phyloP scores from a whole-genome alignment of 768 basidiomycete species.

The Naematelia encephala region DNA sequence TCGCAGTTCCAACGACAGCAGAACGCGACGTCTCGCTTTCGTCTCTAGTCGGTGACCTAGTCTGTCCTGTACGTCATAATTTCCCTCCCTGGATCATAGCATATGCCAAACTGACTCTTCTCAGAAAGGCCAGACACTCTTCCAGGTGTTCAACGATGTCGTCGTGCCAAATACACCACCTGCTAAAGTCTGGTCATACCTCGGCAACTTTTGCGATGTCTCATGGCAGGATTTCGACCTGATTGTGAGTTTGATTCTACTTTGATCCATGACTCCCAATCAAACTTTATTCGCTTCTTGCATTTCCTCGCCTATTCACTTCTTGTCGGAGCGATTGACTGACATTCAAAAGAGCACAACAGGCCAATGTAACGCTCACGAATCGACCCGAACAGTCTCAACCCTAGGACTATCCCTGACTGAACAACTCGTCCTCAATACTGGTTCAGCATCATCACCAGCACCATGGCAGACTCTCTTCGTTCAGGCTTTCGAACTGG shows the following conservation, averaged over 20 bases:
- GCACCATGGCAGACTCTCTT: slow-evolving; percentile 14
- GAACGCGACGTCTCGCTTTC: neutral
- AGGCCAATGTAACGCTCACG: slow-evolving; percentile 14
- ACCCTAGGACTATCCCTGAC: slow-evolving; percentile 20
- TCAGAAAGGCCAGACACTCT: slow-evolving; percentile 5
- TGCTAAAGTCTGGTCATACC: slow-evolving; percentile 19
- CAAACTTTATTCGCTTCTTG: neutral
- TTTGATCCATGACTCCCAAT: too few species aligned
- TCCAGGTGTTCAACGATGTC: slow-evolving; percentile 8
- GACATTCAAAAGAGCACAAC: slow-evolving; percentile 9
- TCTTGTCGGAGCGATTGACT: neutral
- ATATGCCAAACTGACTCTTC: neutral
- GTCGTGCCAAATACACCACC: slow-evolving; percentile 6
- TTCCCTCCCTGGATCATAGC: neutral
- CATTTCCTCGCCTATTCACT: neutral
- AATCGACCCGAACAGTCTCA: slow-evolving; percentile 21
- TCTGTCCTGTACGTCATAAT: neutral
- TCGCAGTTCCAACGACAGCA: neutral
- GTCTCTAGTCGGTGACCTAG: neutral
- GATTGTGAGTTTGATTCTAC: slow-evolving; percentile 8
- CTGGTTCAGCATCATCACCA: slow-evolving; percentile 12
- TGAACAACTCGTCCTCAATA: slow-evolving; percentile 20
- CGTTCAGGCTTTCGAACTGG: slow-evolving; percentile 20
- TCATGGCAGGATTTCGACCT: slow-evolving; percentile 30
- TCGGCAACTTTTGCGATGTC: slow-evolving; percentile 27